Percentiles rank a stretch among this genome's conserved stretches.
phyloP scores from a whole-genome alignment of 495 filamentous ascomycete genomes.

The Neurospora sp. region DNA sequence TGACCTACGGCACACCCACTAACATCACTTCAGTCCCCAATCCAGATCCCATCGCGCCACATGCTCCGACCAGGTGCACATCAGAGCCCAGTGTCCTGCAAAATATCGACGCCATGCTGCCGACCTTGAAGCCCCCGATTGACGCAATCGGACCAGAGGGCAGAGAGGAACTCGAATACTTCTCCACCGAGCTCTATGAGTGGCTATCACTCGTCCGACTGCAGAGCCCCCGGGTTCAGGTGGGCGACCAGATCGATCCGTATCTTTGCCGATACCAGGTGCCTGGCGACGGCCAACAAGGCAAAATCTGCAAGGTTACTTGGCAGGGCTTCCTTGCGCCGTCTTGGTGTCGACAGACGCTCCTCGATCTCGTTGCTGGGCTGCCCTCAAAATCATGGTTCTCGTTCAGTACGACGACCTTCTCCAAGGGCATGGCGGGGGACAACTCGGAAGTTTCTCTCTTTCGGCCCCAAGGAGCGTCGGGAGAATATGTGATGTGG shows the following conservation, averaged over 20 bases:
- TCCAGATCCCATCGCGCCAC: slow-evolving; percentile 40
- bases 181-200: slow-evolving; percentile 60
- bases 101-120: slow-evolving; percentile 33
- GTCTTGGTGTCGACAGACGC: slow-evolving; percentile 31
- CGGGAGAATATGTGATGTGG: slow-evolving; percentile 45
- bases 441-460: slow-evolving; percentile 37
- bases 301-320: slow-evolving; percentile 37
- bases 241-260: slow-evolving; percentile 62
- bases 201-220: slow-evolving; percentile 73
- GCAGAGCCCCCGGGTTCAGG: slow-evolving; percentile 57
- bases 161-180: slow-evolving; percentile 45
- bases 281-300: slow-evolving; percentile 33
- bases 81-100: slow-evolving; percentile 21
- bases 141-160: slow-evolving; percentile 24
- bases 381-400: slow-evolving; percentile 41
- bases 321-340: slow-evolving; percentile 44
- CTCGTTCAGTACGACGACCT: slow-evolving; percentile 35
- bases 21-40: slow-evolving; percentile 23
- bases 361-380: slow-evolving; percentile 28
- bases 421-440: slow-evolving; percentile 30
- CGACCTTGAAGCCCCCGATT: slow-evolving; percentile 35
- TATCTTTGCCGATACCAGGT: slow-evolving; percentile 74
- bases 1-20: slow-evolving; percentile 1
- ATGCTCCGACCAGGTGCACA: slow-evolving; percentile 42
- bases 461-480: slow-evolving; percentile 30